Evolutionary conservation across 2,329 filamentous ascomycete genomes (phyloP).

Genomic region (Fusarium heterosporum): DNA sequence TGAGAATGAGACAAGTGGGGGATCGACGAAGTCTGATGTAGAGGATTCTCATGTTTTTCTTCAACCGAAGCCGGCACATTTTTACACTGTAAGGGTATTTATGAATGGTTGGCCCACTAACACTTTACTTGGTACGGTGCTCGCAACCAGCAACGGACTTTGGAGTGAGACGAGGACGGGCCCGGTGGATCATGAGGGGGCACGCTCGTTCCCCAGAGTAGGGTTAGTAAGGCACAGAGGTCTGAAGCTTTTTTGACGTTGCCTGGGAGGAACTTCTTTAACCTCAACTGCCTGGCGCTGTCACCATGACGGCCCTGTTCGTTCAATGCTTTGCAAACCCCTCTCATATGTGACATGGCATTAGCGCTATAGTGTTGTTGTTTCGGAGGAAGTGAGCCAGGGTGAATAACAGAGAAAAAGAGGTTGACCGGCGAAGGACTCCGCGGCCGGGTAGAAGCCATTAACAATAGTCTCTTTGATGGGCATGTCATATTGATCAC

Average conservation of each 20-base stretch:
- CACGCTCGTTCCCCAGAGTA: constrained; percentile 32
- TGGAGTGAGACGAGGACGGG: constrained; percentile 15
- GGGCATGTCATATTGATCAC: neutral
- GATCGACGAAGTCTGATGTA: neutral
- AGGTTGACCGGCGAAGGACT: neutral
- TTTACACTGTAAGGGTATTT: neutral
- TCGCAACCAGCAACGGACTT: constrained; percentile 24
- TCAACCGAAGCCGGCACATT: neutral
- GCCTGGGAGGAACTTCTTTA: constrained; percentile 1
- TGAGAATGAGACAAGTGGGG: neutral
- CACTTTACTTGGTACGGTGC: constrained; percentile 7
- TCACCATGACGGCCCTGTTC: constrained; percentile 40
- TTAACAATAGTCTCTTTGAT: neutral
- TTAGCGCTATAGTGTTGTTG: constrained; percentile 4
- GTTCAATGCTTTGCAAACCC: constrained; percentile 26
- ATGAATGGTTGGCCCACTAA: neutral
- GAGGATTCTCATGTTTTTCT: neutral
- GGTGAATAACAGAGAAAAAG: constrained; percentile 13
- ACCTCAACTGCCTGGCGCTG: constrained; percentile 7
- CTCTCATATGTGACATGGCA: constrained; percentile 8
- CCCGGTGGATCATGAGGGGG: constrained; percentile 17
- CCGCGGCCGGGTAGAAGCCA: neutral
- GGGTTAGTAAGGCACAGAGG: constrained; percentile 26
- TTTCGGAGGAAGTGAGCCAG: constrained; percentile 6
- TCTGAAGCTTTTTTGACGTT: constrained; percentile 12